Evolutionary conservation across 2,329 filamentous ascomycete species (phyloP).

Genomic region (Graphilbum fragrans): DNA sequence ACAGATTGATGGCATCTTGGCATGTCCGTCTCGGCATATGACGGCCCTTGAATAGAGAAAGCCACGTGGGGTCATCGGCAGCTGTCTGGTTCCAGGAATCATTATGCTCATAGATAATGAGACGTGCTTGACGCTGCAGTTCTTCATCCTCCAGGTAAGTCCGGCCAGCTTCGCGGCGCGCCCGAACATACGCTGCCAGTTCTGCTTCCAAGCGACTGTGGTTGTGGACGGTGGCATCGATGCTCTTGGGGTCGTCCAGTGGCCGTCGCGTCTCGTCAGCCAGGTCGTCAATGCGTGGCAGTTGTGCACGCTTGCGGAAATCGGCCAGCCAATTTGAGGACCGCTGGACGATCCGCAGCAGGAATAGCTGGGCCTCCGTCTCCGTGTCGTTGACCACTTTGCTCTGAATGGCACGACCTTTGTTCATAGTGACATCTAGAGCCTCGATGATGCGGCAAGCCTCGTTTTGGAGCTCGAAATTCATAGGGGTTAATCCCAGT

Average conservation of each 20-base stretch:
- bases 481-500: slow-evolving; percentile 46
- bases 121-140: slow-evolving; percentile 42
- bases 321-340: slow-evolving; percentile 41
- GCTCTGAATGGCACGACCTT: neutral
- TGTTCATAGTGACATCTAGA: slow-evolving; percentile 29
- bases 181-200: slow-evolving; percentile 37
- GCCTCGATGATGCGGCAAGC: slow-evolving; percentile 45
- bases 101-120: slow-evolving; percentile 50
- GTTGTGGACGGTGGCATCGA: slow-evolving; percentile 49
- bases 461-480: slow-evolving; percentile 47
- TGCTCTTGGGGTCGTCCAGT: slow-evolving; percentile 35
- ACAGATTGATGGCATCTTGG: neutral
- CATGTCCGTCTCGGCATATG: slow-evolving; percentile 11
- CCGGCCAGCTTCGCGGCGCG: slow-evolving; percentile 29
- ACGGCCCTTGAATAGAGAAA: slow-evolving; percentile 38
- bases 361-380: slow-evolving; percentile 6
- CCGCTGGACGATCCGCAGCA: slow-evolving; percentile 35
- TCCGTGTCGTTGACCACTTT: neutral
- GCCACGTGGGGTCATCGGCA: slow-evolving; percentile 42
- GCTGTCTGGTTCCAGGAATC: slow-evolving; percentile 54
- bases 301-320: slow-evolving; percentile 43
- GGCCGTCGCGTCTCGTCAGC: slow-evolving; percentile 34
- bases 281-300: slow-evolving; percentile 45
- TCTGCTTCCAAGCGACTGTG: slow-evolving; percentile 44
- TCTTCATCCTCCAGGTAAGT: slow-evolving; percentile 37